Conservation (phyloP, 2,329 filamentous ascomycete genomes). For the Clarireedia hainanense region DNA sequence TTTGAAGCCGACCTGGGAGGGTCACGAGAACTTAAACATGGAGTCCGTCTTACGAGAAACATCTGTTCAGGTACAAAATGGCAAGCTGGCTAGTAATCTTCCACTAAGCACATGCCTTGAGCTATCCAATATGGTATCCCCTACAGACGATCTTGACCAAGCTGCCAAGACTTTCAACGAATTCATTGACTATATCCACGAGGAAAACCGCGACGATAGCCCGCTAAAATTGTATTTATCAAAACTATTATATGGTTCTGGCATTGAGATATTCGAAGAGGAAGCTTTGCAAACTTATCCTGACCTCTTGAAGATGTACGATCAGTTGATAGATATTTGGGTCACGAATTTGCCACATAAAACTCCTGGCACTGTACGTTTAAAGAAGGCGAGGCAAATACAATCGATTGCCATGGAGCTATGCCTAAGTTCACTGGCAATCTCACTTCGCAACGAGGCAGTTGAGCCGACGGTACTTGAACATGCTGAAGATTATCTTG, state of each 20-base stretch:
- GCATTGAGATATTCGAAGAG: constrained; percentile 5
- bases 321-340: constrained; percentile 25
- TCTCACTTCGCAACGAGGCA: constrained; percentile 19
- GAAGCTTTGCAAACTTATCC: constrained; percentile 1
- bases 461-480: neutral
- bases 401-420: constrained; percentile 26
- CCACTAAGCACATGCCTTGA: constrained; percentile 15
- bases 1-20: neutral
- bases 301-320: constrained; percentile 24
- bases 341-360: constrained; percentile 23
- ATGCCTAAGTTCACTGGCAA: constrained; percentile 23
- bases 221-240: constrained; percentile 16
- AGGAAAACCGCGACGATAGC: constrained; percentile 10
- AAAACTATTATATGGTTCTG: constrained; percentile 14
- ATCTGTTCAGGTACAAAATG: constrained; percentile 4
- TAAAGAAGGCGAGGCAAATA: constrained; percentile 24
- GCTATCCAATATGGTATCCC: constrained; percentile 13
- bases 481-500: neutral
- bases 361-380: constrained; percentile 19
- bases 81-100: constrained; percentile 10
- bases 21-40: neutral
- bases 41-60: constrained; percentile 2
- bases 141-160: constrained; percentile 23
- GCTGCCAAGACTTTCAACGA: constrained; percentile 14
- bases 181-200: constrained; percentile 18